Percentiles rank a stretch among this genome's conserved stretches.
Conservation (phyloP, 768 basidiomycete species). For the Tulasnella sp. region DNA sequence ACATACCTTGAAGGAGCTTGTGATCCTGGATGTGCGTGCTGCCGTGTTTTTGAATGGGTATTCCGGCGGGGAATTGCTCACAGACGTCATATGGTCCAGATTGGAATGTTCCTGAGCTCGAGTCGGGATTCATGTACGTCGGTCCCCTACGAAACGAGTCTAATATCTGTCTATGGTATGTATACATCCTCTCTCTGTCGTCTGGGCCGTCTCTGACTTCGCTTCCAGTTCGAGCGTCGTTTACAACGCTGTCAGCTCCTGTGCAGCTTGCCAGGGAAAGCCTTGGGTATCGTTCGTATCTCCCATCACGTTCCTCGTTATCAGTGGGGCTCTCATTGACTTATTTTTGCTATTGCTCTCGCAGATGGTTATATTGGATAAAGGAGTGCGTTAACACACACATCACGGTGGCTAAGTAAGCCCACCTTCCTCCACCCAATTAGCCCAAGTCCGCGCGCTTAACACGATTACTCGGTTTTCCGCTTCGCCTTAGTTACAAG, state of each 20-base stretch:
- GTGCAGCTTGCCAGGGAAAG: constrained; percentile 17
- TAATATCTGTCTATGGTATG: constrained; percentile 29
- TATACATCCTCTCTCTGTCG: neutral
- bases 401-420: constrained; percentile 11
- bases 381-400: neutral
- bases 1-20: constrained; percentile 28
- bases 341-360: neutral
- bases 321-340: neutral
- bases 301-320: neutral
- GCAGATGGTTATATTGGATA: constrained; percentile 24
- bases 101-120: constrained; percentile 21
- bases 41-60: neutral
- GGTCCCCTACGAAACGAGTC: constrained; percentile 19
- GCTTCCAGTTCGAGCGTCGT: constrained; percentile 23
- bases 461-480: neutral
- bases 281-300: constrained; percentile 23
- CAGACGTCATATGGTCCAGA: constrained; percentile 9
- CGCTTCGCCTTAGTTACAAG: constrained; percentile 4
- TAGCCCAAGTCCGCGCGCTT: neutral
- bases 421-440: neutral
- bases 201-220: neutral
- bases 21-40: constrained; percentile 8
- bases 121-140: neutral
- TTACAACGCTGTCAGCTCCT: constrained; percentile 18
- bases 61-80: neutral